phyloP scores from a whole-genome alignment of 2,329 filamentous ascomycete species.

The Monosporascus sp. region DNA sequence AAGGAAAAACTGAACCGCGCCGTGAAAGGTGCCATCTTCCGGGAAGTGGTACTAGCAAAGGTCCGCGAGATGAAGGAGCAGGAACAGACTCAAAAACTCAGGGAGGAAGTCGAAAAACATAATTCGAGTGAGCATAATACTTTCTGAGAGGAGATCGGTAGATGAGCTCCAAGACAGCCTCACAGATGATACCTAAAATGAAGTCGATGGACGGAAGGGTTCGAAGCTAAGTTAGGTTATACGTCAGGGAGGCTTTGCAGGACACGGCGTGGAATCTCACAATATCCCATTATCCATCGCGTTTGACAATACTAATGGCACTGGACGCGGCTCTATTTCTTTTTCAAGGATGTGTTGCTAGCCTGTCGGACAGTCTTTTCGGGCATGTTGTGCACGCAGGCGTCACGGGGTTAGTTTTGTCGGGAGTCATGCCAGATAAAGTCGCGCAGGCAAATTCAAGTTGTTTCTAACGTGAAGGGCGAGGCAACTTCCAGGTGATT shows the following conservation, averaged over 20 bases:
- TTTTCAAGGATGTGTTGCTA: too few species aligned
- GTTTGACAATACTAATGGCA: not conserved
- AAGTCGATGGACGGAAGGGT: not conserved
- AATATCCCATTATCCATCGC: not conserved
- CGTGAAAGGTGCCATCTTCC: conserved; percentile 71
- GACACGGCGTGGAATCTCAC: too few species aligned
- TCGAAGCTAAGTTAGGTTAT: not conserved
- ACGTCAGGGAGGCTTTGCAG: not conserved
- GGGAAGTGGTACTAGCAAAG: conserved; percentile 90
- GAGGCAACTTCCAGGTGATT: too few species aligned
- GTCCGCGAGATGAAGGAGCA: conserved; percentile 87
- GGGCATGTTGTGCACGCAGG: too few species aligned
- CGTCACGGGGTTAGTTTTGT: too few species aligned
- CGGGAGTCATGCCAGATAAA: too few species aligned
- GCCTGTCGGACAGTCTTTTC: too few species aligned
- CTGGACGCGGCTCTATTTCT: too few species aligned
- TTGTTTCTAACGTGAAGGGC: too few species aligned
- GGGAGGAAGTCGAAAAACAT: conserved; percentile 44
- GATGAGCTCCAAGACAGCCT: too few species aligned
- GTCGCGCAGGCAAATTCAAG: too few species aligned
- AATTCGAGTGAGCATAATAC: conserved; percentile 22
- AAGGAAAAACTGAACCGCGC: conserved; percentile 43
- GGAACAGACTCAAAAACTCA: conserved; percentile 66
- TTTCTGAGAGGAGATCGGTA: too few species aligned
- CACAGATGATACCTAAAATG: not conserved